phyloP scores from a whole-genome alignment of 23 red algal genomes.

The Gracilaria caudata region DNA sequence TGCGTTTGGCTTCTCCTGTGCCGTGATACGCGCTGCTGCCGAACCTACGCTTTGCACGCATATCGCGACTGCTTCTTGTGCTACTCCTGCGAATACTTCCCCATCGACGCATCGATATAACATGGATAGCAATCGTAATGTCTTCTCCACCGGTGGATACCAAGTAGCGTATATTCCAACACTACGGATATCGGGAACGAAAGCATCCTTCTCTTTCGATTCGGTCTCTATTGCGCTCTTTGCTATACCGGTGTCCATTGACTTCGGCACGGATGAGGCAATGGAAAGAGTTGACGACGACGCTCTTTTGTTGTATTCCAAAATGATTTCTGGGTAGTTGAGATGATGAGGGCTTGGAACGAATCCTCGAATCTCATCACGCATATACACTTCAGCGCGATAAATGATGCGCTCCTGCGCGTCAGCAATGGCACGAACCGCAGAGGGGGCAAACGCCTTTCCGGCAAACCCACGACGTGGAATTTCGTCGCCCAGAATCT shows the following conservation, averaged over 20 bases:
- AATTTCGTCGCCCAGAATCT: slow-evolving; percentile 74
- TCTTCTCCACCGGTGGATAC: slow-evolving; percentile 91
- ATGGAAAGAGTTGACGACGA: neutral
- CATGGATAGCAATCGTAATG: slow-evolving; percentile 85
- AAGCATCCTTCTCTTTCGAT: neutral
- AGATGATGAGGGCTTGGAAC: slow-evolving; percentile 72
- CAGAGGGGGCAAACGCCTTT: slow-evolving; percentile 61
- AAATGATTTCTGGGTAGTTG: slow-evolving; percentile 64
- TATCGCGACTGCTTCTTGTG: slow-evolving; percentile 87
- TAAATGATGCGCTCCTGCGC: slow-evolving; percentile 93
- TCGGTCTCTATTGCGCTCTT: neutral
- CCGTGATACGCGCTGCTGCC: slow-evolving; percentile 65
- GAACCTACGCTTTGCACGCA: slow-evolving; percentile 80
- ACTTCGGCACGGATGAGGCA: neutral
- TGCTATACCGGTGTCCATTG: neutral
- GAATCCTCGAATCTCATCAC: slow-evolving; percentile 80
- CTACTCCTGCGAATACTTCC: slow-evolving; percentile 89
- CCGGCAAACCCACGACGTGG: slow-evolving; percentile 55
- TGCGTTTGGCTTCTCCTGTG: slow-evolving; percentile 37
- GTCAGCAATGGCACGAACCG: slow-evolving; percentile 75
- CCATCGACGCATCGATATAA: slow-evolving; percentile 90
- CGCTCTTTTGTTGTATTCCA: slow-evolving; percentile 26
- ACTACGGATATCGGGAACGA: slow-evolving; percentile 39
- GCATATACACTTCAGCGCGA: slow-evolving; percentile 84
- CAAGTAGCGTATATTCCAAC: slow-evolving; percentile 78